Base-by-base conservation (phyloP, 2,329 filamentous ascomycete genomes). In the Zasmidium cellare region DNA sequence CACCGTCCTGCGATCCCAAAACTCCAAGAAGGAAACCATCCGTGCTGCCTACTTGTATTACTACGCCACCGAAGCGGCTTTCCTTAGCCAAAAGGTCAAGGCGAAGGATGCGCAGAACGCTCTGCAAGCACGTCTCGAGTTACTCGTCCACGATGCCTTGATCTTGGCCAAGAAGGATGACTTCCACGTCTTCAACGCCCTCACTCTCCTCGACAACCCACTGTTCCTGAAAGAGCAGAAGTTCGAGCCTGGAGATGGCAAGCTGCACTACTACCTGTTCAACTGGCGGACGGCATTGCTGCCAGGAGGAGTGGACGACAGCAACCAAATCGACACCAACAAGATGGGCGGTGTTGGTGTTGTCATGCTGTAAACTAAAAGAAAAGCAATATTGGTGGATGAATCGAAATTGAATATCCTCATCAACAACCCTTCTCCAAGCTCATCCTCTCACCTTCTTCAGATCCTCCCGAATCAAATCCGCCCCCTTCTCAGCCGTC, bases 41-140 rank as follows among this genome's bases (percentile, higher is more conserved):
- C 89, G 88, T 65, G 94, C 93, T 2, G 94, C 94, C 25, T 99
- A 99, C 76, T 84, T 97, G 55, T 99, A 93, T 80, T 99, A 99
- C 82, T 99, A 99, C 73, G 94, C 90, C 57, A 89, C 89, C 6
- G 91, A 96, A 69, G 80, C 84, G 3, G 93, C 87, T 11, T 89
- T 97, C 63, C 54, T 60, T 19, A 58, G 59, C 25, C 57, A 64
- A 16, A 61, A 66, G 24, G 71, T 76, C 2, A 75, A 79, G 46
- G 80, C 84, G 3, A 69, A 79, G 9, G 77, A 85, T 67, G 69
- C 79, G 46, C 78, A 82, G 60, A 76, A 76, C 16, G 84, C 85
- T 25, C 81, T 96, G 65, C 92, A 92, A 77, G 78, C 81, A n/a
- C 87, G 93, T 23, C 82, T 99, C 62, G 92, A 96, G 73, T 77